phyloP scores from a whole-genome alignment of 345 rosid species.

The Citrus sp. region DNA sequence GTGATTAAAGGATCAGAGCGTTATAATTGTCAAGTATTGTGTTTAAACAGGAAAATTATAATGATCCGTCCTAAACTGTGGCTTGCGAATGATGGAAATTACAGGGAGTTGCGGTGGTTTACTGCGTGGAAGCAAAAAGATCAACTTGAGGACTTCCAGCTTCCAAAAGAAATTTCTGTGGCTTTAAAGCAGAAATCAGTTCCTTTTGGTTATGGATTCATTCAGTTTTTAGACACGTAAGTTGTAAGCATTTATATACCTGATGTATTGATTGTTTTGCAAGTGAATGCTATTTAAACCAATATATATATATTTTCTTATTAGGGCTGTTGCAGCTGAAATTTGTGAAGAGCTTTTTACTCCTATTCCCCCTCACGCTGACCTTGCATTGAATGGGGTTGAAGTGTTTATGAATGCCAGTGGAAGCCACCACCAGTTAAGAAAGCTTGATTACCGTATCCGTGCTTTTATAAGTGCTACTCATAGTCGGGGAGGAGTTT shows the following conservation, averaged over 20 bases:
- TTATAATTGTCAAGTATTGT: slow-evolving; percentile 89
- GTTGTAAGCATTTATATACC: background rate
- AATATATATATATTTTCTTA: background rate
- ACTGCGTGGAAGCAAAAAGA: slow-evolving; percentile 79
- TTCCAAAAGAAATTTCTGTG: slow-evolving; percentile 64
- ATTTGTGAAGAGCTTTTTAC: slow-evolving; percentile 90
- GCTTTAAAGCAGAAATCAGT: slow-evolving; percentile 71
- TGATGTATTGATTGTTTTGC: background rate
- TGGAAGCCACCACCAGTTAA: slow-evolving; percentile 89
- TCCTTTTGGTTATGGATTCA: slow-evolving; percentile 86
- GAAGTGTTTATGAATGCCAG: slow-evolving; percentile 98
- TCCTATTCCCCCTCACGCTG: slow-evolving; percentile 85
- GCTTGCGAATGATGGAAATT: slow-evolving; percentile 92
- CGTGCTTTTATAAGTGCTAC: slow-evolving; percentile 78
- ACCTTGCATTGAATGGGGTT: slow-evolving; percentile 91
- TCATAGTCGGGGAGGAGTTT: slow-evolving; percentile 84
- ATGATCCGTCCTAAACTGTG: slow-evolving; percentile 95
- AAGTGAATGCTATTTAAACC: background rate
- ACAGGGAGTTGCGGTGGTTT: slow-evolving; percentile 89
- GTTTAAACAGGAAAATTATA: slow-evolving; percentile 72
- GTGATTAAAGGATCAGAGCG: slow-evolving; percentile 82
- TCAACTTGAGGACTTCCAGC: slow-evolving; percentile 71
- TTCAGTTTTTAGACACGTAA: slow-evolving; percentile 89
- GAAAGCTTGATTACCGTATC: slow-evolving; percentile 80
- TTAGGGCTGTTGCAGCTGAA: slow-evolving; percentile 94